Evolutionary conservation across 2,329 filamentous ascomycete genomes (phyloP).

Genomic region (Huntiella savannae): DNA sequence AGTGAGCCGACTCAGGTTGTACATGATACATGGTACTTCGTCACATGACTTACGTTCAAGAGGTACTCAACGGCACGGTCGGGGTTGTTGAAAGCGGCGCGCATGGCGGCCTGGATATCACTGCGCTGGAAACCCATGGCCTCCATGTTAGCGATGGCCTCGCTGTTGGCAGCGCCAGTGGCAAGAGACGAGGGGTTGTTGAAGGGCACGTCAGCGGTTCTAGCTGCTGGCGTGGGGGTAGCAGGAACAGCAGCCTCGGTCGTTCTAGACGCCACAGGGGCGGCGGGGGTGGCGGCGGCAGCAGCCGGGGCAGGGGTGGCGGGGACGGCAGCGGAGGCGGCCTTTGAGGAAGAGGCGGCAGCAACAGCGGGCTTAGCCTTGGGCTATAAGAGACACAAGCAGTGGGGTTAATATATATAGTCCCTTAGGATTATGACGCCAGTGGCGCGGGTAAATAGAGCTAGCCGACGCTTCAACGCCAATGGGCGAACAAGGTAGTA

Average conservation of each 20-base stretch:
- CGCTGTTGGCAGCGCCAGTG: slow-evolving; percentile 64
- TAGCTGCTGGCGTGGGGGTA: slow-evolving; percentile 33
- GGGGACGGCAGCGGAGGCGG: slow-evolving; percentile 37
- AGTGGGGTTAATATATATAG: neutral
- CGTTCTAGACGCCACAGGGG: slow-evolving; percentile 31
- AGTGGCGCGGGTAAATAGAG: no score
- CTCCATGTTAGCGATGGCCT: slow-evolving; percentile 82
- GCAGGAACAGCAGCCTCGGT: slow-evolving; percentile 28
- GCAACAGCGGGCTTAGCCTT: slow-evolving; percentile 34
- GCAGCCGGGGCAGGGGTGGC: slow-evolving; percentile 41
- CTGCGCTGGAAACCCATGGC: slow-evolving; percentile 84
- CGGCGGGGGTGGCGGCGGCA: slow-evolving; percentile 30
- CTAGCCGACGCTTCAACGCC: no score
- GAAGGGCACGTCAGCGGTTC: slow-evolving; percentile 28
- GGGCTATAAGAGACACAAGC: slow-evolving; percentile 17
- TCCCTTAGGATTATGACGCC: no score
- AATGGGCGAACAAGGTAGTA: no score
- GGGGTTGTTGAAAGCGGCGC: slow-evolving; percentile 90
- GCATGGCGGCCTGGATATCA: slow-evolving; percentile 85
- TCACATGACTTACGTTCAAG: slow-evolving; percentile 43
- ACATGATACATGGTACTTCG: neutral
- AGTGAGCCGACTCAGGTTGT: neutral
- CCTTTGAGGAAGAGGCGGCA: slow-evolving; percentile 25
- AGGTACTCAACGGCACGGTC: slow-evolving; percentile 96
- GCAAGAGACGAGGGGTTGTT: slow-evolving; percentile 67